Conservation (phyloP, 2,329 filamentous ascomycete species). For the Ploettnerulaceae sp. region DNA sequence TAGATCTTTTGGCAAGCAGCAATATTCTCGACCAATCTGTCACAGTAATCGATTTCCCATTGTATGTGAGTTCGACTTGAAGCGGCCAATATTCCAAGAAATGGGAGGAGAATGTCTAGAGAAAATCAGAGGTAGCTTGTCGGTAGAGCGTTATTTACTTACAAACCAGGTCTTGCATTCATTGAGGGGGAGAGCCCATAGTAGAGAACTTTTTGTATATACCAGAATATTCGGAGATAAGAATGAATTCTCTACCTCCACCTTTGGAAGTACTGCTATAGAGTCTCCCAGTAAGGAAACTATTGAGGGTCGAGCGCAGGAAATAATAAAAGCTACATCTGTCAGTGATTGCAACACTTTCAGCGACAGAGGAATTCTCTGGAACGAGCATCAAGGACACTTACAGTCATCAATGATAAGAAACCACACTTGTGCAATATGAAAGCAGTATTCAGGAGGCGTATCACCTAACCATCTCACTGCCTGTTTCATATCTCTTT, state of each 20-base stretch:
- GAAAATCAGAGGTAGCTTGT: background rate
- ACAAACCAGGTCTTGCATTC: slow-evolving; percentile 45
- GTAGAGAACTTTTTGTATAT: slow-evolving; percentile 18
- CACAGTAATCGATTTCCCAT: slow-evolving; percentile 28
- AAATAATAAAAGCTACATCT: slow-evolving; percentile 36
- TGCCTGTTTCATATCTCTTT: slow-evolving; percentile 44
- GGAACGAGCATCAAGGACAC: slow-evolving; percentile 8
- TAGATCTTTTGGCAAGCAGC: slow-evolving; percentile 20
- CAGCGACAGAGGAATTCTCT: no score
- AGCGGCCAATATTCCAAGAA: slow-evolving; percentile 42
- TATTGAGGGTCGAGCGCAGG: slow-evolving; percentile 38
- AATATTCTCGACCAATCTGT: slow-evolving; percentile 29
- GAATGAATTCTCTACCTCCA: background rate
- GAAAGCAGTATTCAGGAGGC: slow-evolving; percentile 40
- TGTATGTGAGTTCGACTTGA: slow-evolving; percentile 36
- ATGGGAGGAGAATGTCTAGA: slow-evolving; percentile 38
- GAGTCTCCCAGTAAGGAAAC: slow-evolving; percentile 34
- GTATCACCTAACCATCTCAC: slow-evolving; percentile 38
- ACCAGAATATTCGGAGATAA: slow-evolving; percentile 7
- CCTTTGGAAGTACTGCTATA: slow-evolving; percentile 6
- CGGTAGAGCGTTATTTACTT: slow-evolving; percentile 23
- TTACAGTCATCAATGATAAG: slow-evolving; percentile 42
- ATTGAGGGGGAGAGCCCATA: slow-evolving; percentile 38
- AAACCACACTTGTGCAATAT: slow-evolving; percentile 46
- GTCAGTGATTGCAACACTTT: slow-evolving; percentile 2